Base-by-base conservation (phyloP, 2,329 filamentous ascomycete genomes). In the Ambrosiella cleistominuta region DNA sequence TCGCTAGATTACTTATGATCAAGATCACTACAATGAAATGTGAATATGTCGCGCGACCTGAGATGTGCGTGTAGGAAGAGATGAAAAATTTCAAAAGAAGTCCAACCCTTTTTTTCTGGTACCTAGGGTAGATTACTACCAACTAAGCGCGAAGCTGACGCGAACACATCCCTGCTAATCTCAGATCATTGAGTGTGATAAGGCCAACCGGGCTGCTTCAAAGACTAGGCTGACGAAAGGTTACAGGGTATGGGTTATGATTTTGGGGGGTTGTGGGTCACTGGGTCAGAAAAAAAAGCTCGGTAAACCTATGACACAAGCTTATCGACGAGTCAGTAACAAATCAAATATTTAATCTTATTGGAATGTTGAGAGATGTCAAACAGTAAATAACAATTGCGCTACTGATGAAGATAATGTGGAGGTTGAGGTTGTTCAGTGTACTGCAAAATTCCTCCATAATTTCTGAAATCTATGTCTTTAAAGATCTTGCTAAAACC, bases 41-140 rank as follows among this genome's bases (percentile, higher is more conserved):
- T 37, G 17, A 54, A 40, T 53, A 17, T 53, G 35, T 54, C 51
- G 51, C 51, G 51, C 36, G 38, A 54, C 37, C 36, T 54, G 36
- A 54, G 51, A 54, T 54, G 51, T 54, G n/a, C n/a, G 35, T 54
- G 13, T 54, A 37, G 51, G 51, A 54, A 39, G 12, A 27, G 37
- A 53, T 39, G 38, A 54, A 54, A 54, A 54, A 54, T 39, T 39
- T 39, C 36, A 54, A 37, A 39, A 37, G 35, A 15, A 15, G 3
- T 54, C 12, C 51, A 39, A 54, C 51, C 51, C 51, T 54, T 54
- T 52, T 52, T 50, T 50, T 54, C 36, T 13, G 44, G 44, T 13
- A 15, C n/a, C 44, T 17, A 15, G 44, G 44, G 11, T 42, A 17
- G n/a, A 15, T 17, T 47, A 2, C 13, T 47, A 27, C n/a, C 7